Evolutionary conservation across 441 rosid genomes (phyloP), one percentile per base, ranked within the genome.

Genomic region (Bocquillonia castaneifolia): DNA sequence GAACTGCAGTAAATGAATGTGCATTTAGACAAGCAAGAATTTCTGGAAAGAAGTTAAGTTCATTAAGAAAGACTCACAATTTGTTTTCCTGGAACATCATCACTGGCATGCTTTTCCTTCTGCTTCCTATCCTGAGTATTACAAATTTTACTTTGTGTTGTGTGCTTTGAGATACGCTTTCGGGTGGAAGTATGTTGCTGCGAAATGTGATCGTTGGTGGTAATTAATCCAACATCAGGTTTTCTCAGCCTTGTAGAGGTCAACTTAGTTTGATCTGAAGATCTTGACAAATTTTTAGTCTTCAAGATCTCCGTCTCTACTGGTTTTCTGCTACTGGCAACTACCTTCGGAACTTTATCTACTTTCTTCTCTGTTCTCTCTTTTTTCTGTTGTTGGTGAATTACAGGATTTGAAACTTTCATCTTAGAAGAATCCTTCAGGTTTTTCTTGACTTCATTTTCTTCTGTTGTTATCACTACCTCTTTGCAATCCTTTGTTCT

Each of bases 201-300:
- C 20, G 76, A 48, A 64, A 50, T 56, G 55, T 62, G 76, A 45
- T 63, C 75, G 70, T 73, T 74, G 22, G 74, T 36, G 60, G 53
- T 54, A 56, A 66, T 71, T 54, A 83, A 66, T 72, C 71, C 76
- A 34, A 74, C 73, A 40, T 72, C 82, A 29, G 79, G 74, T 71
- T 71, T 82, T 44, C 59, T 81, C 10, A 61, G 44, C 74, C 74
- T 81, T 67, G 68, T 57, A 37, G 69, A 58, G 55, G 67, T 68
- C 52, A 29, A 54, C 64, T 73, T 81, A 58, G 67, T 64, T 64
- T 74, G 79, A 58, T 78, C 85, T 51, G 75, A 79, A 68, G 77
- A 58, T 66, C 45, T 80, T 48, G 79, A 56, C 64, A 72, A 70
- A 39, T 56, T 78, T 78, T 72, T 83, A 71, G 75, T 71, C 80